Conservation (phyloP, 1,139 yeast genomes). For the Yamadazyma dendronema region DNA sequence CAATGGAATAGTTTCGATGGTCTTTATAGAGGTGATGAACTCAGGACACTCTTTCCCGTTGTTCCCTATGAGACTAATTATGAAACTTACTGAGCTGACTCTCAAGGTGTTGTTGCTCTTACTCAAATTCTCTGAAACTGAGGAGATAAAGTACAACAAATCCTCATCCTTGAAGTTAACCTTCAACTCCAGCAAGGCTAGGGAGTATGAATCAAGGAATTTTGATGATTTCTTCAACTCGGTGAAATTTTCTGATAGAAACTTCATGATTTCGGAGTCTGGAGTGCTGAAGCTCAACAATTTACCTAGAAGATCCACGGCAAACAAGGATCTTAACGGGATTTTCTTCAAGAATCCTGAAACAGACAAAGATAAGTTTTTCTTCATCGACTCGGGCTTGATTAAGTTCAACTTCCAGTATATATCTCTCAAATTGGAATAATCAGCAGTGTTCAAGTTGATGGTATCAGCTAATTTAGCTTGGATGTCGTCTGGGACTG, state of each 20-base stretch:
- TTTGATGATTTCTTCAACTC: conserved; percentile 19
- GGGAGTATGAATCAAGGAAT: conserved; percentile 21
- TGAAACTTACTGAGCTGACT: conserved; percentile 40
- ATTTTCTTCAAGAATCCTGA: conserved; percentile 2
- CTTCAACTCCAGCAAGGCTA: conserved; percentile 11
- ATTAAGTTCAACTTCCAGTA: conserved; percentile 16
- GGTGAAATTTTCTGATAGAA: conserved; percentile 13
- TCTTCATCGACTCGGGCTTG: not conserved
- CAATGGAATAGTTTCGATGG: conserved; percentile 73
- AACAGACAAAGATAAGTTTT: conserved; percentile 1
- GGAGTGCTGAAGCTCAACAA: conserved; percentile 7
- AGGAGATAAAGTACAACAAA: conserved; percentile 2
- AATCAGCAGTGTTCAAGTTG: conserved; percentile 2
- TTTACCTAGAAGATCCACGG: conserved; percentile 14
- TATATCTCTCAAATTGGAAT: conserved; percentile 9
- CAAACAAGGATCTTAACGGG: conserved; percentile 8
- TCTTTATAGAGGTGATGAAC: conserved; percentile 40
- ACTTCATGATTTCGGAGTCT: not conserved
- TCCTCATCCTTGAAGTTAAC: not conserved
- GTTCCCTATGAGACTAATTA: conserved; percentile 27
- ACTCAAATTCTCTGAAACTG: conserved; percentile 33
- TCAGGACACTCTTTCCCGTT: conserved; percentile 30
- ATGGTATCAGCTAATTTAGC: conserved; percentile 3
- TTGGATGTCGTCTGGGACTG: conserved; percentile 5
- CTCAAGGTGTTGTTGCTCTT: conserved; percentile 51